Base-by-base conservation (phyloP, 495 filamentous ascomycete species). In the Sporormia fimetaria region DNA sequence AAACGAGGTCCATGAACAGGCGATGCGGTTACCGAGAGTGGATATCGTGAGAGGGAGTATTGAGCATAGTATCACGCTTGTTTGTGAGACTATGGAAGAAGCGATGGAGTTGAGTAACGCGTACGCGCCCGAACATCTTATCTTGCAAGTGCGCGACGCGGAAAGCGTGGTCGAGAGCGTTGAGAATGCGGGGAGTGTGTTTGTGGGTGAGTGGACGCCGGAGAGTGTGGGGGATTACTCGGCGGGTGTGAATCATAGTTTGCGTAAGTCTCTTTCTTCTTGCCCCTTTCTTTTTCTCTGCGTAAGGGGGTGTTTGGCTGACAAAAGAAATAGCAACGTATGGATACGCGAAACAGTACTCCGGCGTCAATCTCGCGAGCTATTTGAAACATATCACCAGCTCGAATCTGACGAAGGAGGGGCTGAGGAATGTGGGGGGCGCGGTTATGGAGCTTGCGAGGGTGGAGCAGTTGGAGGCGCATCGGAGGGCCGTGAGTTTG, bases 201-300 rank as follows among this genome's bases (percentile, higher is more conserved):
- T 98, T 58, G 76, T 95, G 36, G 90, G 90, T 3, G 69, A 76
- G 38, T 98, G 90, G 90, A 95, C 90, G 2, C 90, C 90, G 0
- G 90, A 98, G 64, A 87, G 80, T 52, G 90, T 98, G 11, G 90
- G 90, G 16, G 90, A 98, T 59, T 98, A 98, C 64, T 93, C 84
- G 35, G 90, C 92, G 14, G 90, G 90, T 51, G 87, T 95, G 7
- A 98, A 98, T 63, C 90, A 98, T 64, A 88, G 83, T 25, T 63
- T 98, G 49, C 90, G 87, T 94, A 78, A 74, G 83, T 80, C 42
- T 32, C 9, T 18, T 18, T 22, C 15, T 22, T 17, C 23, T 21
- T 43, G 27, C 20, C 15, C 10, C 25, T n/a, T 6, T 6, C 7
- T 33, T 22, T 11, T 0, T 9, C 1, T 24, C 10, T 23, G 15